Base-by-base conservation (phyloP, 805 yeast species). In the Isabelozyma pseudorhagii region DNA sequence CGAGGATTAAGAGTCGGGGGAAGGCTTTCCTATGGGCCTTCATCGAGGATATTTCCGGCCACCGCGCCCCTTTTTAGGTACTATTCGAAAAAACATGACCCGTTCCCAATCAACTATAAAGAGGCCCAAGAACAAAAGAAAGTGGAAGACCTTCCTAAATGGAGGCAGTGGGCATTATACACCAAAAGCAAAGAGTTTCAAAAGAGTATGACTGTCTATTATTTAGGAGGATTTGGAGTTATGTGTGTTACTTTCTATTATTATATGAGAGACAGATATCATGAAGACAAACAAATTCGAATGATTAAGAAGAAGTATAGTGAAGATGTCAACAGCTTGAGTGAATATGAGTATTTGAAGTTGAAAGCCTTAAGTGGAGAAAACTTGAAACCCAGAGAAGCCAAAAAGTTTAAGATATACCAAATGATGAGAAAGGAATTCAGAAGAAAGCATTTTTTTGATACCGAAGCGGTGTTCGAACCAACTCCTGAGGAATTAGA, bases 181-280 rank as follows among this genome's bases (percentile, higher is more conserved):
- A 61, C 67, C 47, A 64, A 83, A 48, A 76, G 85, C 2, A 77
- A 78, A 47, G 76, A 78, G 47, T 86, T 86, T 66, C 79, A 81
- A 52, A 77, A 78, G 45, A 58, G 61, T 8, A 74, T 86, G 74
- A 84, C 91, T 5, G 80, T 81, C 56, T 82, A 77, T 61, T 80
- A 86, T 53, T 61, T 87, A 40, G 81, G 79, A n/a, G 78, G 82
- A 2, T 86, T 86, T 61, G 72, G 74, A 1, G 69, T 78, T 8
- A 79, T 85, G 59, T 63, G 83, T 28, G 71, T 79, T 17, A 79
- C 84, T 50, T 88, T 89, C 46, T 75, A 81, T 50, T 77, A 77
- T 60, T 83, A 84, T 62, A 84, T 87, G 82, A 74, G 82, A 57
- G 87, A 85, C 58, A 64, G 86, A 46, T 87, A 80, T 63, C 68